A percentile compares a stretch with the other conserved stretches of the same genome.
Evolutionary conservation across 1,284 basidiomycete genomes (phyloP).

Genomic region (Pseudozyma pruni): DNA sequence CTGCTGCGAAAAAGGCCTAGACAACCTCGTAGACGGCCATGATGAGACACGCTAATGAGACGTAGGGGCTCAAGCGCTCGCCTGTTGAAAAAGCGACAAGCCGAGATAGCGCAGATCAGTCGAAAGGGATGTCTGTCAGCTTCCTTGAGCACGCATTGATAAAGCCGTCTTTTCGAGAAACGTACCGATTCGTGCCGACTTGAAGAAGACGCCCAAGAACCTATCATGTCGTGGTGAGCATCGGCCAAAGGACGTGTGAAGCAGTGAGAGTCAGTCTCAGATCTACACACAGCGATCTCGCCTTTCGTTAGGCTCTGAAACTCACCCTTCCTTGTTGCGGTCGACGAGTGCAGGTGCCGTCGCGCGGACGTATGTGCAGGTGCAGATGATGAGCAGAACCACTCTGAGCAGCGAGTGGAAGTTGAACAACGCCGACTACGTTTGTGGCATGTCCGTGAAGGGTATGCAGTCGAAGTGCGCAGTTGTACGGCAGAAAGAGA

Average conservation of each 20-base stretch:
- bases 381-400: conserved; percentile 92
- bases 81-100: conserved; percentile 36
- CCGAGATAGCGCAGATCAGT: not conserved
- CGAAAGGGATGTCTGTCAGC: not conserved
- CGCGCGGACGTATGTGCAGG: conserved; percentile 93
- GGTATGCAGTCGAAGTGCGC: too few relatives aligned
- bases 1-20: conserved; percentile 9
- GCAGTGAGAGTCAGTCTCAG: not conserved
- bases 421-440: conserved; percentile 97
- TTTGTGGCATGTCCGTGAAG: too few relatives aligned
- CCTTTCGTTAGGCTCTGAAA: not conserved
- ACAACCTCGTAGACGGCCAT: conserved; percentile 64
- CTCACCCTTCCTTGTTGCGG: conserved; percentile 87
- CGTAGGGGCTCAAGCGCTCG: conserved; percentile 65
- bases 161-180: not conserved
- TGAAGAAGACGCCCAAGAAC: conserved; percentile 65
- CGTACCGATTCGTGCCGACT: conserved; percentile 64
- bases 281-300: too few relatives aligned
- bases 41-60: conserved; percentile 63
- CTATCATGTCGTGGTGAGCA: conserved; percentile 13
- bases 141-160: not conserved
- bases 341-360: conserved; percentile 89
- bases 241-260: not conserved
- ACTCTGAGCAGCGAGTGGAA: conserved; percentile 94
- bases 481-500: too few relatives aligned